Conservation (phyloP, 2,329 filamentous ascomycete genomes). For the Chaetoscypha palmicola region DNA sequence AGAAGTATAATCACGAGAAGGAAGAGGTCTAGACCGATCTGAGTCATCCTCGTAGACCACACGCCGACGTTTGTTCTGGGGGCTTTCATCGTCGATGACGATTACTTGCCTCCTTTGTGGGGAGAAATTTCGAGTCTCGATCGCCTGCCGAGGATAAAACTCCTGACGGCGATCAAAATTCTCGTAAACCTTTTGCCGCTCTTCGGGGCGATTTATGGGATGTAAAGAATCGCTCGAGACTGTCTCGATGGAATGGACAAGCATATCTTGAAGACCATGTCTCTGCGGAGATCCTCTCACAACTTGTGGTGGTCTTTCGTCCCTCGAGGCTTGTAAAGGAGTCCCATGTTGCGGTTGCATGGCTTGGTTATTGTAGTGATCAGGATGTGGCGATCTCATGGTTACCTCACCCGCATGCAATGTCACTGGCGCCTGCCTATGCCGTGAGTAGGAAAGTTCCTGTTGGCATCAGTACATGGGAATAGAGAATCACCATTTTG, state of each 20-base stretch:
- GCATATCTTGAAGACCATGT: constrained; percentile 28
- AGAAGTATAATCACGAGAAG: constrained; percentile 19
- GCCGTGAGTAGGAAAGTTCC: constrained; percentile 17
- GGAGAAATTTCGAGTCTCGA: constrained; percentile 17
- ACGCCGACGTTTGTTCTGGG: constrained; percentile 27
- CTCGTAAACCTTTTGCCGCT: constrained; percentile 13
- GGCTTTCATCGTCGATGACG: constrained; percentile 29
- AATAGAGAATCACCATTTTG: no score
- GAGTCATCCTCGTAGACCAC: constrained; percentile 24
- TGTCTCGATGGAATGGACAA: constrained; percentile 31
- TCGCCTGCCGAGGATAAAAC: constrained; percentile 15
- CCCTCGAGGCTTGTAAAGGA: constrained; percentile 14
- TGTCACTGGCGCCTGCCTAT: constrained; percentile 12
- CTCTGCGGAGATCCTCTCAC: constrained; percentile 24
- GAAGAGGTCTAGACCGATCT: constrained; percentile 23
- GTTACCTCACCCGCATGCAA: constrained; percentile 26
- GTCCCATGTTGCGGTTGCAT: constrained; percentile 13
- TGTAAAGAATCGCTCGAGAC: constrained; percentile 19
- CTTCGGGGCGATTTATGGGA: constrained; percentile 18
- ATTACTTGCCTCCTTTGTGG: constrained; percentile 25
- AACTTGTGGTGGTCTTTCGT: constrained; percentile 25
- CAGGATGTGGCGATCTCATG: constrained; percentile 20
- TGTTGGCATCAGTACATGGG: constrained; percentile 22
- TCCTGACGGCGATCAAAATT: constrained; percentile 15
- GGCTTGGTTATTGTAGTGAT: constrained; percentile 20